Evolutionary conservation across 169 alveolate genomes (phyloP), one percentile per base, ranked within the genome.

Genomic region (Eimeria maxima): DNA sequence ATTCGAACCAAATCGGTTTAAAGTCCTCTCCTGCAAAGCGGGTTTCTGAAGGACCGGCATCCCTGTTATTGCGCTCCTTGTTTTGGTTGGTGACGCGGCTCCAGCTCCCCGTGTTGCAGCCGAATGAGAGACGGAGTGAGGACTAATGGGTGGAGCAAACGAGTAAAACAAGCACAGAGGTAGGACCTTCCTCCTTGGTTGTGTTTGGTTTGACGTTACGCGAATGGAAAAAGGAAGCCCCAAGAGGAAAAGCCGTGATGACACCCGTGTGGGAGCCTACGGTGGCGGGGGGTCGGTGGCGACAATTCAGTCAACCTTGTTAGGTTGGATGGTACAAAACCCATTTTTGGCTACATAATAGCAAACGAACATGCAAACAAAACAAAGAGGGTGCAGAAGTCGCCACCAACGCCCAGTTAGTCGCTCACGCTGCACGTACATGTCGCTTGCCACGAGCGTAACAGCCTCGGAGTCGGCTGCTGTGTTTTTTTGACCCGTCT

Each of bases 391-490:
- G 33, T 29, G 47, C 13, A 11, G 80, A 69, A 69, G 50, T 69
- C 33, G 27, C n/a, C 47, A 22, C 80, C 47, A 13, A 29, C n/a
- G 45, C 50, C 24, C 50, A 29, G 47, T 22, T 47, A 44, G 47
- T 13, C 13, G 80, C 47, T 27, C 80, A 50, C 13, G 24, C 80
- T n/a, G 7, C 47, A 44, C 47, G 22, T 29, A 33, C 80, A 29
- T 24, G 47, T 29, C 50, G 80, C 50, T 24, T 69, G 80, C 33
- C 80, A 69, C 80, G n/a, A 29, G 8, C 47, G 45, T 2, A 33
- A 69, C 47, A 33, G 80, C 14, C 80, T 69, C 80, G 80, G 80
- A 69, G 80, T 69, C 80, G 80, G 80, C 80, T 29, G 80, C 80
- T 0, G 22, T 69, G 50, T 69, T 27, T 8, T 69, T 29, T 47